Base-by-base conservation (phyloP, 208 protist genomes). In the Crithidia brevicula region DNA sequence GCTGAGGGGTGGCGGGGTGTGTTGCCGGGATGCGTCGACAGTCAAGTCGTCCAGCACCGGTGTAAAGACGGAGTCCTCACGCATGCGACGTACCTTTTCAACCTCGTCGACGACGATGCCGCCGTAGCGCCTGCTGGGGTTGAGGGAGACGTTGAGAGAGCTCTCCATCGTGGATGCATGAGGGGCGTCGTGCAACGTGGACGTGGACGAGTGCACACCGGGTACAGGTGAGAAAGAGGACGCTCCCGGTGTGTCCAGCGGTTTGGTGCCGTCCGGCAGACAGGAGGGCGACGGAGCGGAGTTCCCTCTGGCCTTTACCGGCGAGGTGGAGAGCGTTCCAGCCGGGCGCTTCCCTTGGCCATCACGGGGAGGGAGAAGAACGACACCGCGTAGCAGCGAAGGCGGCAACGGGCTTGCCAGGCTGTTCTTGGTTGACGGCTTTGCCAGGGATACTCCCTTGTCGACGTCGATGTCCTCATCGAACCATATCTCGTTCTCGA, bases 41-140 rank as follows among this genome's bases (percentile, higher is more conserved):
- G 23, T 4, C 2, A 60, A 11, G 33, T 60, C 22, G 13, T 60
- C 54, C 34, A 47, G 4, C 18, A 31, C 36, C 7, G 54, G 36
- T 1, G 54, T 60, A n/a, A 60, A 47, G 54, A 60, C 22, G 54
- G 66, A 33, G 5, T 64, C 66, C 54, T 57, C 45, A 0, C 66
- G 66, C 27, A 77, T 53, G 46, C 64, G 71, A 2, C 38, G 62
- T 28, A 66, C 59, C 63, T 70, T 77, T 25, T 77, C 71, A n/a
- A 77, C 63, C 42, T 77, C 71, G 31, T 77, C 71, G 18, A 77
- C 71, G 16, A 77, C 59, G 25, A 77, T 77, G 5, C 62, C 70
- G 2, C 51, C 53, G 13, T 49, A 22, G 28, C 28, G 59, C 15
- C 42, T 42, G 11, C 20, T 43, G 1, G 20, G 1, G 36, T 28